These are phyloP conservation scores for Pseudopyricularia cyperi DNA, from an alignment of 2,329 filamentous ascomycete genomes.

Conservation along the genomic window DNA sequence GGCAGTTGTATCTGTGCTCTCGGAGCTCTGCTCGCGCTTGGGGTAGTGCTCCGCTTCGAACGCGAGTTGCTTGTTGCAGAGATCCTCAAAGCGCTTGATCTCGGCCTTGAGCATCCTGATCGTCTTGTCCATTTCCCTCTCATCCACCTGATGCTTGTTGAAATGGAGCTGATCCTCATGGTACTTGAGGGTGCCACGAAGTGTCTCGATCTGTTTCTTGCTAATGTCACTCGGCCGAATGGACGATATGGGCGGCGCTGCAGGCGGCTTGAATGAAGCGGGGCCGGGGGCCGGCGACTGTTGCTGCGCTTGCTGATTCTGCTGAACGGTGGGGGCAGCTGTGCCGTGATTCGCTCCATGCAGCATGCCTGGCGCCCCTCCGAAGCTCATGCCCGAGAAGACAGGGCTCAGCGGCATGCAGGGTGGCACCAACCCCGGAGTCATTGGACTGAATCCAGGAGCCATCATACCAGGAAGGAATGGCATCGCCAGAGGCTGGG, in stretches of 20 bases:
- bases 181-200: constrained; percentile 39
- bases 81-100: constrained; percentile 30
- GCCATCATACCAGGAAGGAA: constrained; percentile 8
- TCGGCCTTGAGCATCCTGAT: constrained; percentile 25
- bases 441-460: constrained; percentile 7
- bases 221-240: constrained; percentile 49
- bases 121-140: constrained; percentile 32
- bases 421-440: constrained; percentile 12
- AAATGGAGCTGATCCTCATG: constrained; percentile 45
- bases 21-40: constrained; percentile 15
- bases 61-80: constrained; percentile 27
- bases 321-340: constrained; percentile 7
- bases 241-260: constrained; percentile 37
- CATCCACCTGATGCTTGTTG: constrained; percentile 51
- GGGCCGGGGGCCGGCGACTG: constrained; percentile 2
- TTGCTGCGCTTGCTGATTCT: constrained; percentile 5
- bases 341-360: not conserved
- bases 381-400: constrained; percentile 2
- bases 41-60: constrained; percentile 31
- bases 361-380: constrained; percentile 2
- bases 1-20: constrained; percentile 3
- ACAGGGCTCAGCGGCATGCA: constrained; percentile 10
- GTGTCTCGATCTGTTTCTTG: constrained; percentile 39
- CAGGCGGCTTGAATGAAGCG: constrained; percentile 11
- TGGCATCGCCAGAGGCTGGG: constrained; percentile 4